These are phyloP conservation scores for Saururus chinensis DNA, from an alignment of 164 flowering plant species.

Conservation along the genomic window DNA sequence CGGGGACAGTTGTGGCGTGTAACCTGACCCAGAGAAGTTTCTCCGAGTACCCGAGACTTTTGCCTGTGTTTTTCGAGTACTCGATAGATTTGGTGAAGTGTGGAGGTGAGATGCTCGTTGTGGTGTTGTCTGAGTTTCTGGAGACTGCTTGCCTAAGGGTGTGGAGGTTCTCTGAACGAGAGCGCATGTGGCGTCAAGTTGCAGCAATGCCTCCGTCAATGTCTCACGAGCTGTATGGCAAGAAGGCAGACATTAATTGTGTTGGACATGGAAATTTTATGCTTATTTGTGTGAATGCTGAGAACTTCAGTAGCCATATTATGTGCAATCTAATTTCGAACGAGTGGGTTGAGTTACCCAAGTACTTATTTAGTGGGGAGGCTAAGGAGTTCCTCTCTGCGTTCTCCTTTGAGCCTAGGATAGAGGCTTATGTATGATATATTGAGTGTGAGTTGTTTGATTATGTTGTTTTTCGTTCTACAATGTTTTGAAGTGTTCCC, in stretches of 20 bases:
- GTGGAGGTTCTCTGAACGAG: slow-evolving; percentile 41
- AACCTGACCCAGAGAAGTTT: slow-evolving; percentile 27
- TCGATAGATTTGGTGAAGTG: slow-evolving; percentile 61
- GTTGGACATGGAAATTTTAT: slow-evolving; percentile 36
- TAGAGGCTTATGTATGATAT: slow-evolving; percentile 49
- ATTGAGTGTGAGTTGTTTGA: slow-evolving; percentile 7
- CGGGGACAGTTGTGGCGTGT: slow-evolving; percentile 47
- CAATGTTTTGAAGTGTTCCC: background rate
- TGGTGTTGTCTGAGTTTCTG: slow-evolving; percentile 46
- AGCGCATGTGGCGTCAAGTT: slow-evolving; percentile 37
- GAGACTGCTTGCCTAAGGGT: slow-evolving; percentile 58
- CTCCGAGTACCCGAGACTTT: slow-evolving; percentile 45
- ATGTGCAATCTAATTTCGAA: slow-evolving; percentile 34
- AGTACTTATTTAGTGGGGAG: slow-evolving; percentile 28
- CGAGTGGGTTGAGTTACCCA: slow-evolving; percentile 52
- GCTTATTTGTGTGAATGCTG: slow-evolving; percentile 42
- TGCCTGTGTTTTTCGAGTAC: slow-evolving; percentile 51
- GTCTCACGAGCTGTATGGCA: slow-evolving; percentile 54
- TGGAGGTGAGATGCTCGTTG: slow-evolving; percentile 40
- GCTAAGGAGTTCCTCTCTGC: slow-evolving; percentile 50
- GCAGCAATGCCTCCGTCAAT: slow-evolving; percentile 60
- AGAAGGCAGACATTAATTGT: slow-evolving; percentile 68
- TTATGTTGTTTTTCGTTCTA: background rate
- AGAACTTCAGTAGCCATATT: slow-evolving; percentile 24
- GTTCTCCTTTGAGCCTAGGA: slow-evolving; percentile 64